Percentiles rank a stretch among this genome's conserved stretches.
These are phyloP conservation scores for Sphaerostilbella broomeana DNA, from an alignment of 2,329 filamentous ascomycete species.

Conservation along the genomic window DNA sequence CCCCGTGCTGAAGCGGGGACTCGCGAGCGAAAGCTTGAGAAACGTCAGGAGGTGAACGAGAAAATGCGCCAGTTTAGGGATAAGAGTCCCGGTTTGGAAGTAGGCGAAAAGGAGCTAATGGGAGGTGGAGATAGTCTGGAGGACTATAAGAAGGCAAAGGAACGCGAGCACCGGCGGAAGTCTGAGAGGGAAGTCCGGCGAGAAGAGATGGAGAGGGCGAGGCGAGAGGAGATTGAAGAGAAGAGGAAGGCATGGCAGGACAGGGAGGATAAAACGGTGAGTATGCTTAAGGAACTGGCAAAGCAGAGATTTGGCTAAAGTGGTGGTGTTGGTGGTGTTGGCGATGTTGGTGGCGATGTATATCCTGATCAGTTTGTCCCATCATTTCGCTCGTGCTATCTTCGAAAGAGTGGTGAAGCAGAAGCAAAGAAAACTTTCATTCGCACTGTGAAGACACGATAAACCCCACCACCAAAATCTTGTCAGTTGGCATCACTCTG, in stretches of 20 bases:
- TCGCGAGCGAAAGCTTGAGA: conserved; percentile 79
- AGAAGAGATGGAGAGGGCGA: conserved; percentile 72
- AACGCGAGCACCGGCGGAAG: conserved; percentile 64
- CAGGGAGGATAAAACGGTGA: conserved; percentile 80
- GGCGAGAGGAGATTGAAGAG: conserved; percentile 74
- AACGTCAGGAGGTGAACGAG: conserved; percentile 65
- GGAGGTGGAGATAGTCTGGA: conserved; percentile 59
- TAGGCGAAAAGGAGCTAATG: conserved; percentile 63
- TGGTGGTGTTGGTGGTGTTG: no score
- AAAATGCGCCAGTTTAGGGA: conserved; percentile 68
- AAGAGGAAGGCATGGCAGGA: conserved; percentile 60
- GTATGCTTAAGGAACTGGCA: conserved; percentile 71
- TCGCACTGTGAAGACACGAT: conserved; percentile 16
- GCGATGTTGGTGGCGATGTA: no score
- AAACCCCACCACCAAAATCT: conserved; percentile 5
- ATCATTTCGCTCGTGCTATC: no score
- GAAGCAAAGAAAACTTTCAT: neutral
- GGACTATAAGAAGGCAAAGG: conserved; percentile 62
- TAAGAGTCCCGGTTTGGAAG: conserved; percentile 53
- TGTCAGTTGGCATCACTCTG: no score
- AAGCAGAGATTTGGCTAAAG: conserved; percentile 76
- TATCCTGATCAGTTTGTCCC: no score
- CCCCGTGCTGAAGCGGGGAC: conserved; percentile 80
- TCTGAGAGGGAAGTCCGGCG: conserved; percentile 75
- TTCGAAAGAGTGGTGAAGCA: no score